Evolutionary conservation across 495 filamentous ascomycete genomes (phyloP), one percentile per base, ranked within the genome.

Genomic region (Rhypophila decipiens): DNA sequence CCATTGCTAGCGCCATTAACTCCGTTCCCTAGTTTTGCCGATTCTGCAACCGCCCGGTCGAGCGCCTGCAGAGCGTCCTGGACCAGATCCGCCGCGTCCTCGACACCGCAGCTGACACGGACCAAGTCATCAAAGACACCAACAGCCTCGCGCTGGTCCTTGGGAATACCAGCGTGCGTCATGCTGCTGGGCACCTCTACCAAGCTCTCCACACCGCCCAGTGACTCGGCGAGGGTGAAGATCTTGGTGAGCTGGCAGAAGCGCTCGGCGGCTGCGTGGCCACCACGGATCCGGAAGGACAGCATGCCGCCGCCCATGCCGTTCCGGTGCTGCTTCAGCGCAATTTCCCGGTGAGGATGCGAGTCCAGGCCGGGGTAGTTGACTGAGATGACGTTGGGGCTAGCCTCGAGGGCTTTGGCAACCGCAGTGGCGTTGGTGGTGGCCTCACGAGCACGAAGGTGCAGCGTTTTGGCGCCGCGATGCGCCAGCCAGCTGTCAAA

Each of bases 401-500:
- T 93, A 12, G 77, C 67, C 56, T 89, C 84, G 15, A 99, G 82
- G 12, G 85, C 80, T 20, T 71, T 53, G 8, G 94, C 90, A 36
- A 99, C 78, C 22, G 79, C 73, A 2, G 78, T 82, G 19, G 90
- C 93, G 67, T 97, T 97, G 48, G 70, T 74, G 46, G 78, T 84
- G 3, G 94, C 87, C 63, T 94, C 87, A 39, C 83, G 79, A 3
- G 87, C 93, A 44, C 93, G 87, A 24, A 99, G 75, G 69, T 99
- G 93, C 24, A 99, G 80, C 5, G 93, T 99, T 75, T 99, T 99
- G 46, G 95, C 77, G 50, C 93, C 93, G 53, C 93, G 84, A 70
- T 99, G 94, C n/a, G 93, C 94, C 47, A 99, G 87, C 91, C 91
- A 99, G 72, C 82, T 90, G 74, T 99, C 93, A 60, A 99, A 99